Percentiles rank a stretch among this genome's conserved stretches.
These are phyloP conservation scores for Elasticomyces elasticus DNA, from an alignment of 495 filamentous ascomycete genomes.

Conservation along the genomic window DNA sequence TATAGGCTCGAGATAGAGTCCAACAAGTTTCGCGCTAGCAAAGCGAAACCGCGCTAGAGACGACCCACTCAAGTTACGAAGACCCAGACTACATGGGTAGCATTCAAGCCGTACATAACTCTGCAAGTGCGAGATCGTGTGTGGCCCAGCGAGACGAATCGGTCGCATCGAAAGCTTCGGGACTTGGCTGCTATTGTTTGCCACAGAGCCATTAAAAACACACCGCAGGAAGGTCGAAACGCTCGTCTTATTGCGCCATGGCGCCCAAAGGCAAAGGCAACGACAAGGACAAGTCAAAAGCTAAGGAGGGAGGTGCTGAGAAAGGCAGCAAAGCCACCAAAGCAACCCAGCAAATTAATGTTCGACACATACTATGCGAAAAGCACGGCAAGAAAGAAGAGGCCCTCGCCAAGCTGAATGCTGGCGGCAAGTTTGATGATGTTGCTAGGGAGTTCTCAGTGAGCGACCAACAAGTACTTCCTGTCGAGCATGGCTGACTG, in stretches of 20 bases:
- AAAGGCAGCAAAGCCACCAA: conserved; percentile 48
- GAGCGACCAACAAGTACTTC: conserved; percentile 71
- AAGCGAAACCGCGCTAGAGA: too few species aligned
- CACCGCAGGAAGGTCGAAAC: neutral
- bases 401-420: conserved; percentile 64
- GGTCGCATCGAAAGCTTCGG: too few species aligned
- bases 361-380: conserved; percentile 84
- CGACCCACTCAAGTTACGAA: too few species aligned
- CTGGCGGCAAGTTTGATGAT: conserved; percentile 77
- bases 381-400: conserved; percentile 86
- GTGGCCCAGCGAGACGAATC: too few species aligned
- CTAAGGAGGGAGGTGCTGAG: conserved; percentile 18
- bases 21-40: neutral
- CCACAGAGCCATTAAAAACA: neutral
- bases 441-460: conserved; percentile 79
- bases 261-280: conserved; percentile 27
- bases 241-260: conserved; percentile 3
- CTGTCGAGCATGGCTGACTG: too few species aligned
- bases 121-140: too few species aligned
- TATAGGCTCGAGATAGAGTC: neutral
- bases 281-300: conserved; percentile 20
- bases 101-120: too few species aligned
- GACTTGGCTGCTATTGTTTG: neutral
- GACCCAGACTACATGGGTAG: too few species aligned
- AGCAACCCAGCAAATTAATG: conserved; percentile 69